phyloP scores from a whole-genome alignment of 148 eudicot genomes.

The Selenicereus undatus region DNA sequence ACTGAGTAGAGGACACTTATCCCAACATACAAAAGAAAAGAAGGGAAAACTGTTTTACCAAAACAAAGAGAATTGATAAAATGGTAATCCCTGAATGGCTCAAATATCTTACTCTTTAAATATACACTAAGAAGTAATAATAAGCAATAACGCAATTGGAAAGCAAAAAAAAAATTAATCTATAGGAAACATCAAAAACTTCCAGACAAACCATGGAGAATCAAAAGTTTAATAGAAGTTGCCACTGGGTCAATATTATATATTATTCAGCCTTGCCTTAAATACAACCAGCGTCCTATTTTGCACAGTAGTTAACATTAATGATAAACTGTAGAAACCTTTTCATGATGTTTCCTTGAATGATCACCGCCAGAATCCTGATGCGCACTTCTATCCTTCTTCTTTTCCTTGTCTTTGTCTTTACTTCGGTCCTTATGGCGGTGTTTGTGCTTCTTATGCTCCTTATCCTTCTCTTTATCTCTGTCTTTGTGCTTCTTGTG shows the following conservation, averaged over 20 bases:
- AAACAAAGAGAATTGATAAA: background rate
- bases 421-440: slow-evolving; percentile 93
- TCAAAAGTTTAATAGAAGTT: background rate
- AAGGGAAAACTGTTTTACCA: background rate
- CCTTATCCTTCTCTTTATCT: slow-evolving; percentile 88
- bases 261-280: background rate
- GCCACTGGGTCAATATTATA: background rate
- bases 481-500: slow-evolving; percentile 83
- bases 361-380: slow-evolving; percentile 72
- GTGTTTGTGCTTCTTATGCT: slow-evolving; percentile 93
- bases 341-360: slow-evolving; percentile 80
- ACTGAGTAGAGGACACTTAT: background rate
- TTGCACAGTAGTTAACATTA: slow-evolving; percentile 4
- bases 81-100: background rate
- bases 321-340: slow-evolving; percentile 42
- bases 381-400: slow-evolving; percentile 71
- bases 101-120: background rate
- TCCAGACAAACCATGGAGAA: background rate
- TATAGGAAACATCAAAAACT: background rate
- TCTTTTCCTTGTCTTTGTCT: slow-evolving; percentile 87
- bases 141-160: background rate
- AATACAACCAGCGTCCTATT: background rate
- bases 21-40: background rate
- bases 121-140: background rate
- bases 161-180: background rate